Base-by-base conservation (phyloP, 2,329 filamentous ascomycete genomes). In the Lachnellula willkommii region DNA sequence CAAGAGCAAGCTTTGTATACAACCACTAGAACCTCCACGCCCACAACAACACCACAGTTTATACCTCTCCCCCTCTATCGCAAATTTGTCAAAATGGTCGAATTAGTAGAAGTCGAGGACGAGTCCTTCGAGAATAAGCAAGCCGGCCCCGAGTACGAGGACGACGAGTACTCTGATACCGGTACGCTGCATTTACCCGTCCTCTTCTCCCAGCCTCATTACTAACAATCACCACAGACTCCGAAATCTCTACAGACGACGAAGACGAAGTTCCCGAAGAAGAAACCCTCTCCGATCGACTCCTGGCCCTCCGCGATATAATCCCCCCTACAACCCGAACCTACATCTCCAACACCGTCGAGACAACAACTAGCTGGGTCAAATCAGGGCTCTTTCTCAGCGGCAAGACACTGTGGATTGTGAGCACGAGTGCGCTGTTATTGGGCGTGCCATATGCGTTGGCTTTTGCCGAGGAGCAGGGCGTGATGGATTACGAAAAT, bases 401-500 rank as follows among this genome's bases (percentile, higher is more conserved):
- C 67, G 92, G 93, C 66, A 94, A 93, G 78, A 84, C 89, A 54
- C 79, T 95, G 65, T 99, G 91, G 90, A 85, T 96, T 54, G 77
- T 99, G 57, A 90, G 87, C 74, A 96, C 92, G 62, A 92, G 88
- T 60, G 90, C 90, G 58, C 82, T 99, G 70, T 78, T 99, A 71
- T 77, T 97, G 62, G 92, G 91, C 66, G 90, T 97, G 51, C 94
- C 94, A 54, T 97, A 91, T 80, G 92, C 91, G 57, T 79, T 99
- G 65, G 93, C 91, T 56, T 93, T 91, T 71, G 86, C 88, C 62
- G 94, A 99, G 79, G 94, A 99, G 79, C 91, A 96, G 80, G 90
- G 96, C 79, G 85, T 95, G 72, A 80, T 93, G 63, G 93, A 96
- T 79, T 95, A 96, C 90, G 94, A 99, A 84, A 85, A 91, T 74